Conservation (phyloP, 2,329 filamentous ascomycete genomes). For the Apiospora arundinis region DNA sequence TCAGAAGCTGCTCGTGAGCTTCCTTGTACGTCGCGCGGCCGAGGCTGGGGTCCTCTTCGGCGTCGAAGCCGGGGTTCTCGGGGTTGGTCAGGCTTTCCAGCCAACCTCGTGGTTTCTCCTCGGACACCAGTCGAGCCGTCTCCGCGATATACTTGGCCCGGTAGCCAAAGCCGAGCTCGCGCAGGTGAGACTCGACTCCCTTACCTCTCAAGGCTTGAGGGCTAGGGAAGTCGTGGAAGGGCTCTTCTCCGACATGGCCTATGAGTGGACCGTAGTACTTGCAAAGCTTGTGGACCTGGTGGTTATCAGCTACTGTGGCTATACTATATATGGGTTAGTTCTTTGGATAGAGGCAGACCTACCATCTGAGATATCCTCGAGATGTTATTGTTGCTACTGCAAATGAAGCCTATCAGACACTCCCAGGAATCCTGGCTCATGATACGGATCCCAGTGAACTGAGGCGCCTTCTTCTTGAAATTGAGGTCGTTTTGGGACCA, state of each 20-base stretch:
- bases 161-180: conserved; percentile 91
- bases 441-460: conserved; percentile 91
- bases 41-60: conserved; percentile 54
- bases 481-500: conserved; percentile 80
- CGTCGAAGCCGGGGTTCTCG: conserved; percentile 65
- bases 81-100: conserved; percentile 80
- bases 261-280: conserved; percentile 81
- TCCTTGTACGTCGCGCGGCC: conserved; percentile 71
- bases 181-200: conserved; percentile 80
- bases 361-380: conserved; percentile 95
- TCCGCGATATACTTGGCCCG: conserved; percentile 89
- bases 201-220: conserved; percentile 75
- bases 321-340: background rate
- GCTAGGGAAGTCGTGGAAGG: conserved; percentile 87
- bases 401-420: conserved; percentile 91
- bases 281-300: conserved; percentile 83
- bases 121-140: conserved; percentile 78
- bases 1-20: conserved; percentile 81
- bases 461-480: conserved; percentile 84
- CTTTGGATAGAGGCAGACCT: conserved; percentile 25
- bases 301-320: conserved; percentile 23
- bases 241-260: conserved; percentile 69
- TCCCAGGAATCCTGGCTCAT: conserved; percentile 97
- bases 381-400: conserved; percentile 99
- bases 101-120: conserved; percentile 75